Percentiles rank a stretch among this genome's conserved stretches.
phyloP scores from a whole-genome alignment of 768 basidiomycete species.

The Udeniomyces megalosporus region DNA sequence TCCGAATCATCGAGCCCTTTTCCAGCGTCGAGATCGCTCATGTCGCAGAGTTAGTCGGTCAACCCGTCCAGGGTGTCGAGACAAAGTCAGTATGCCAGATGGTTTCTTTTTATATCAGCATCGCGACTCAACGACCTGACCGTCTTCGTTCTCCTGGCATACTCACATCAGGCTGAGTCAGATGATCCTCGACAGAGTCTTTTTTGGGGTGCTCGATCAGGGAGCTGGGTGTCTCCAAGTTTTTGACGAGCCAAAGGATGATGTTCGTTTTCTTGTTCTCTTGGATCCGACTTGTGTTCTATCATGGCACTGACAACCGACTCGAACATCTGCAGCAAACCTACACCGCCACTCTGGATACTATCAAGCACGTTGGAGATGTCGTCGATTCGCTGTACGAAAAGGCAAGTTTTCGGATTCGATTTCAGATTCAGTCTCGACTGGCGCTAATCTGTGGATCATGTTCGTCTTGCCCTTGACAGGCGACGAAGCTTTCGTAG shows the following conservation, averaged over 20 bases:
- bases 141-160: not conserved
- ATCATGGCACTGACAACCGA: not conserved
- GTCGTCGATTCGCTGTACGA: slow-evolving; percentile 89
- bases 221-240: slow-evolving; percentile 78
- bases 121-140: not conserved
- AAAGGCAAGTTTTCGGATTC: no score
- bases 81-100: slow-evolving; percentile 47
- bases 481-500: no score
- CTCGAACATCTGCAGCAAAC: slow-evolving; percentile 41
- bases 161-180: slow-evolving; percentile 55
- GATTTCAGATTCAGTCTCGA: no score
- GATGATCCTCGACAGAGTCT: slow-evolving; percentile 92
- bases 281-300: not conserved
- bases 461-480: no score
- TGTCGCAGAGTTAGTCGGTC: slow-evolving; percentile 72
- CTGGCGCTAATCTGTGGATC: no score
- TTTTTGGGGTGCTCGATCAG: slow-evolving; percentile 92
- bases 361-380: slow-evolving; percentile 74
- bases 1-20: slow-evolving; percentile 92
- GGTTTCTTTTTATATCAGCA: not conserved
- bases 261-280: slow-evolving; percentile 40
- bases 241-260: slow-evolving; percentile 71
- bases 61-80: slow-evolving; percentile 74
- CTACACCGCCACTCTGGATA: slow-evolving; percentile 76
- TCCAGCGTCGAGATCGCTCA: slow-evolving; percentile 77